A percentile compares a stretch with the other conserved stretches of the same genome.
Evolutionary conservation across 805 yeast genomes (phyloP).

Genomic region (Schwanniomyces vanrijiae): DNA sequence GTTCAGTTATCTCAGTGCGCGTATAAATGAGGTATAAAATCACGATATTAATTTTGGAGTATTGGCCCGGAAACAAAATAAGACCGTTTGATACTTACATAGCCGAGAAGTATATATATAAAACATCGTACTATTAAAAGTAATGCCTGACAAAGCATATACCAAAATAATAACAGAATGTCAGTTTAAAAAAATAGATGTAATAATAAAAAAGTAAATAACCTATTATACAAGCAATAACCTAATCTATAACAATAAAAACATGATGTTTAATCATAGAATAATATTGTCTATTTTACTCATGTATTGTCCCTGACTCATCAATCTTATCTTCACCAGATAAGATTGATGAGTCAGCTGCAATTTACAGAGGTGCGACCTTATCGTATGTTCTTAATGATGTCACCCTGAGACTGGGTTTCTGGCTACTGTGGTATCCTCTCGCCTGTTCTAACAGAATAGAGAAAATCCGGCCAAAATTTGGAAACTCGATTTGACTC

Average conservation of each 20-base stretch:
- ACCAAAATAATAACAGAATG: neutral
- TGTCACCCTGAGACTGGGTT: neutral
- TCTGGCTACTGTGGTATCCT: neutral
- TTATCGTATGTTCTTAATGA: neutral
- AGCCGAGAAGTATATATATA: neutral
- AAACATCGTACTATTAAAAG: neutral
- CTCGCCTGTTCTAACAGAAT: neutral
- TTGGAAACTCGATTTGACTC: neutral
- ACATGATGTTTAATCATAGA: no score
- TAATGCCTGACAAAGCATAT: neutral
- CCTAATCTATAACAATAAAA: no score
- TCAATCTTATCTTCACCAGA: neutral
- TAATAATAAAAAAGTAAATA: no score
- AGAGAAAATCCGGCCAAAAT: neutral
- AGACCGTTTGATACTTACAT: neutral
- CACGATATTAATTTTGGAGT: neutral
- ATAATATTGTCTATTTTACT: neutral
- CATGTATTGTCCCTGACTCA: neutral
- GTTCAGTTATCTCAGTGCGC: neutral
- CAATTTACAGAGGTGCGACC: neutral
- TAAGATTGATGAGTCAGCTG: neutral
- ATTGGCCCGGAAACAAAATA: neutral
- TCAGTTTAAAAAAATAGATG: no score
- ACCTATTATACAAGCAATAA: no score
- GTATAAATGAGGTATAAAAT: no score